Evolutionary conservation across 164 flowering plant species (phyloP).

Genomic region (Vitis labrusca): DNA sequence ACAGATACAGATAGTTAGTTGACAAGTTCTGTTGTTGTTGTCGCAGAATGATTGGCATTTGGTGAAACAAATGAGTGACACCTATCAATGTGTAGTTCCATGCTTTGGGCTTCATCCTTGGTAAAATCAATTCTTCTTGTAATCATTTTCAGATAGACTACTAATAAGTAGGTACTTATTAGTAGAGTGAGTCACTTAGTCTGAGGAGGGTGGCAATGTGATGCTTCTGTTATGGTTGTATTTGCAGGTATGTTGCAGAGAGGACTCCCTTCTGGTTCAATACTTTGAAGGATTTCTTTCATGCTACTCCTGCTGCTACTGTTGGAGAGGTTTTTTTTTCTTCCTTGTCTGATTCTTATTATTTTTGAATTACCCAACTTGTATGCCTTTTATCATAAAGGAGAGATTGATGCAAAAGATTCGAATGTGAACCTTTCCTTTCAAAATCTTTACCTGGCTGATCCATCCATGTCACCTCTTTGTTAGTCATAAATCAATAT

Average conservation of each 20-base stretch:
- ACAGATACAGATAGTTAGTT: too few relatives aligned
- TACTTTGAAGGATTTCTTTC: constrained; percentile 52
- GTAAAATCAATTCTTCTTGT: constrained; percentile 17
- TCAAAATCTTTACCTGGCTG: too few relatives aligned
- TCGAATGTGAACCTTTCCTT: too few relatives aligned
- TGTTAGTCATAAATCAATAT: too few relatives aligned
- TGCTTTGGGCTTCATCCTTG: constrained; percentile 95
- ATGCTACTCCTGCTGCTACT: constrained; percentile 73
- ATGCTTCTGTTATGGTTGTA: not conserved
- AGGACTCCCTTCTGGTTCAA: constrained; percentile 74
- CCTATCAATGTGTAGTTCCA: constrained; percentile 64
- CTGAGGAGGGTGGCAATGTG: not conserved
- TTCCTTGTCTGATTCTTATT: not conserved
- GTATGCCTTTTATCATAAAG: not conserved
- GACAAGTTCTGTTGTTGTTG: not conserved
- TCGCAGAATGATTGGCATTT: constrained; percentile 74
- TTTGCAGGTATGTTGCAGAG: constrained; percentile 59
- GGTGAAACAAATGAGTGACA: constrained; percentile 76
- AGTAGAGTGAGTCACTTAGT: not conserved
- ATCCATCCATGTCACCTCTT: too few relatives aligned
- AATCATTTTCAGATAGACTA: not conserved
- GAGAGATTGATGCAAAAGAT: too few relatives aligned
- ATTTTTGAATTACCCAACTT: not conserved
- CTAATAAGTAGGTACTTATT: too few relatives aligned
- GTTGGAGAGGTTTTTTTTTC: constrained; percentile 69